Evolutionary conservation across 1,284 basidiomycete genomes (phyloP), one percentile per base, ranked within the genome.

Genomic region (Tylopilus orsonianus): DNA sequence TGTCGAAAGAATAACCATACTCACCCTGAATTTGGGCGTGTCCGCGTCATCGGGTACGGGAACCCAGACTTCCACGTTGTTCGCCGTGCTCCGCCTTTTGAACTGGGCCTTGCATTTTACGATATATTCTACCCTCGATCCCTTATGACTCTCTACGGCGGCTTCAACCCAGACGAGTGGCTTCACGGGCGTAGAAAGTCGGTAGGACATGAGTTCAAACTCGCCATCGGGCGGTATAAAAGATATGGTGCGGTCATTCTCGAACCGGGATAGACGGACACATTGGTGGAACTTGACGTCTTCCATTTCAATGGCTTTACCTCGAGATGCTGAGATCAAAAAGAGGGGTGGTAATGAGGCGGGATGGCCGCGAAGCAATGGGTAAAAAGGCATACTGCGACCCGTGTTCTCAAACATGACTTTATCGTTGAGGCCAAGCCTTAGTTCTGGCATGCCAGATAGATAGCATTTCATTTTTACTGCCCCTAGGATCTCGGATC

Each of bases 251-350:
- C 97, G 85, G 73, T 99, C 97, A 70, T 97, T 98, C 65, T 99
- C 97, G 67, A 99, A 99, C 13, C 96, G 84, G 7, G 94, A 91
- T n/a, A 99, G 79, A n/a, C 97, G 90, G 13, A 99, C 97, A 66
- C 97, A 99, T 77, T 99, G 97, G 68, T 99, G 97, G 75, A 99
- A 99, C 69, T 97, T 98, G 73, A 98, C 93, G 65, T 99, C 97
- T 70, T 99, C 97, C 92, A 99, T 97, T 72, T 99, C 97, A 63
- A 99, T 97, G 4, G 95, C 87, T 71, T 99, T 99, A 6, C 97
- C 97, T 18, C 96, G 83, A 2, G 96, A 88, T 23, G 94, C 93
- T 93, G 64, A 20, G 41, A 46, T 16, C 35, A 12, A 44, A n/a
- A 12, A 22, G 16, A 30, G 33, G 4, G 20, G 18, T n/a, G n/a